Percentiles rank a stretch among this genome's conserved stretches.
phyloP scores from a whole-genome alignment of 805 yeast species.

The Yamadazyma kitorensis region DNA sequence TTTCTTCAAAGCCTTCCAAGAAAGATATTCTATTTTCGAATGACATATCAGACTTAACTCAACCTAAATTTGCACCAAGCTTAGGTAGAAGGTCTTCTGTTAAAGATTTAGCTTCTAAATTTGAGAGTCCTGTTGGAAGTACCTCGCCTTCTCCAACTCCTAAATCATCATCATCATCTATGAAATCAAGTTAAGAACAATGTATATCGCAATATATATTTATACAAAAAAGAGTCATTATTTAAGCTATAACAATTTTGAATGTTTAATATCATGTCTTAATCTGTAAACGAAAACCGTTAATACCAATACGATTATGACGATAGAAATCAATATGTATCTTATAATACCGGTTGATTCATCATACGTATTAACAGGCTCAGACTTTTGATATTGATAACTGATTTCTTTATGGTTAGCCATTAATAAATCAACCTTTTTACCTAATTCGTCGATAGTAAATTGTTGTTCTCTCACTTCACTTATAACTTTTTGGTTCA shows the following conservation, averaged over 20 bases:
- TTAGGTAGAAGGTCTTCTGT: constrained; percentile 31
- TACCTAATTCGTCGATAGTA: constrained; percentile 29
- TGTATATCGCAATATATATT: constrained; percentile 1
- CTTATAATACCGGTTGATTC: constrained; percentile 19
- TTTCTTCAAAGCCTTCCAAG: constrained; percentile 20
- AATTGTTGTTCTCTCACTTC: constrained; percentile 41
- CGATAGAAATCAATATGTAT: constrained; percentile 42
- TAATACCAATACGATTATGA: constrained; percentile 37
- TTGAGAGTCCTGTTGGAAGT: constrained; percentile 15
- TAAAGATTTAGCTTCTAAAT: constrained; percentile 29
- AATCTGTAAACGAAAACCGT: constrained; percentile 49
- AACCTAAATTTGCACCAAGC: constrained; percentile 26
- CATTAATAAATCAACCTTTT: constrained; percentile 41
- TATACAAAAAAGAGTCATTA: constrained; percentile 1
- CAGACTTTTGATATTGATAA: constrained; percentile 22
- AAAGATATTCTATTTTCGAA: constrained; percentile 25
- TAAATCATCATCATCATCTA: constrained; percentile 17
- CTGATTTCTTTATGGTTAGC: constrained; percentile 36
- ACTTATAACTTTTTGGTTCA: constrained; percentile 37
- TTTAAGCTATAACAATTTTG: constrained; percentile 46
- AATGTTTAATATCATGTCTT: constrained; percentile 61
- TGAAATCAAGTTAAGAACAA: constrained; percentile 6
- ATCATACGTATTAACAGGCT: constrained; percentile 5
- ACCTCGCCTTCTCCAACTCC: constrained; percentile 14
- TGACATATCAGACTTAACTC: constrained; percentile 18